A percentile compares a stretch with the other conserved stretches of the same genome.
Evolutionary conservation across 176 grass and related monocot genomes (phyloP).

Genomic region (Urochloa ruziziensis): DNA sequence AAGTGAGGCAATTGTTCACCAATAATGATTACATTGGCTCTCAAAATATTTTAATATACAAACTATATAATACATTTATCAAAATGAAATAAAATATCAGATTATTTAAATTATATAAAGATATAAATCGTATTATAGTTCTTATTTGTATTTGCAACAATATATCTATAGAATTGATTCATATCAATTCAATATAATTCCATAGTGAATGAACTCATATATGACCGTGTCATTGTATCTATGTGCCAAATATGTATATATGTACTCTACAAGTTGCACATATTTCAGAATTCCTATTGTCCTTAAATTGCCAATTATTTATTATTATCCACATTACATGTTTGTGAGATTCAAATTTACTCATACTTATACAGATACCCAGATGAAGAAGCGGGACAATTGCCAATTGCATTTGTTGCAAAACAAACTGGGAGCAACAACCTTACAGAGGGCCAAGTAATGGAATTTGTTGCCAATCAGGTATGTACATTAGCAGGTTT

Average conservation of each 20-base stretch:
- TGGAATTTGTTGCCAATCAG: neutral
- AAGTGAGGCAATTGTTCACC: neutral
- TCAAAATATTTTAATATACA: neutral
- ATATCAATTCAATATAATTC: neutral
- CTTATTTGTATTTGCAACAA: neutral
- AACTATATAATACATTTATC: neutral
- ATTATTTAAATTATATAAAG: neutral
- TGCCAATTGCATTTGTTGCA: neutral
- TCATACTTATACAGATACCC: neutral
- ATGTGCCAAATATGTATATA: neutral
- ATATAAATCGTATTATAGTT: neutral
- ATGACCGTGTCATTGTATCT: neutral
- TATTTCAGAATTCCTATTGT: neutral
- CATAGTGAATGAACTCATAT: neutral
- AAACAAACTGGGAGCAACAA: neutral
- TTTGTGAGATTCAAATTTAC: neutral
- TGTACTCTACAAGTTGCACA: neutral
- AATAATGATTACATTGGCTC: neutral
- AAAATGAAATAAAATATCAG: neutral
- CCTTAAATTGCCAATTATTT: neutral
- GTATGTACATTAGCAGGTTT: neutral
- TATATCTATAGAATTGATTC: neutral
- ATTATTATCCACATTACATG: neutral
- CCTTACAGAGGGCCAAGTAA: constrained; percentile 4
- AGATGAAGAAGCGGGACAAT: neutral